These are phyloP conservation scores for Westerdykella sp. DNA, from an alignment of 2,329 filamentous ascomycete species.

Conservation along the genomic window DNA sequence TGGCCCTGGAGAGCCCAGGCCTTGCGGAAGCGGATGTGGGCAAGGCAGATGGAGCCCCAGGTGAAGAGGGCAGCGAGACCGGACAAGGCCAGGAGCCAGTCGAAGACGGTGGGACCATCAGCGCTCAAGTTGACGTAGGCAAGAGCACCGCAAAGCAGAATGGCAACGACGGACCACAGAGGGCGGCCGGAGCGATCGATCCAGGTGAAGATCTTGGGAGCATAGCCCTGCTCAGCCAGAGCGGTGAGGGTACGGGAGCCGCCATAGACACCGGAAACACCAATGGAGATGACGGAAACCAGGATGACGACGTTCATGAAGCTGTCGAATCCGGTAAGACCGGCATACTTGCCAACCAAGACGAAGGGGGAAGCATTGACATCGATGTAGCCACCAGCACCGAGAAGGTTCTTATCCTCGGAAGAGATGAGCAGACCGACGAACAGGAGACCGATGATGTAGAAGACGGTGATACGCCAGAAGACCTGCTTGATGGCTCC, in stretches of 20 bases:
- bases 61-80: slow-evolving; percentile 71
- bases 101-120: slow-evolving; percentile 54
- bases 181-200: slow-evolving; percentile 78
- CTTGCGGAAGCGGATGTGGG: slow-evolving; percentile 82
- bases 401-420: slow-evolving; percentile 31
- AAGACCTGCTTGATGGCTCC: slow-evolving; percentile 90
- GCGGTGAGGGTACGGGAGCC: slow-evolving; percentile 53
- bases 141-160: slow-evolving; percentile 64
- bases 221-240: slow-evolving; percentile 54
- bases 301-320: slow-evolving; percentile 64
- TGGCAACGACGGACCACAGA: slow-evolving; percentile 63
- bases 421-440: slow-evolving; percentile 41
- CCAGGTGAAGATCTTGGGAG: slow-evolving; percentile 69
- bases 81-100: slow-evolving; percentile 73
- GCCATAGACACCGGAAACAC: slow-evolving; percentile 54
- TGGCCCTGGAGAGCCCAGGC: slow-evolving; percentile 36
- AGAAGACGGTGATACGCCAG: slow-evolving; percentile 45
- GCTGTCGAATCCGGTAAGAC: slow-evolving; percentile 54
- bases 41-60: slow-evolving; percentile 79
- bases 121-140: slow-evolving; percentile 56
- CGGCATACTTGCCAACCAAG: slow-evolving; percentile 56
- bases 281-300: slow-evolving; percentile 54
- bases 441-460: slow-evolving; percentile 40
- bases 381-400: slow-evolving; percentile 23
- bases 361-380: slow-evolving; percentile 58